Evolutionary conservation across 257 asterid genomes (phyloP).

Genomic region (Forsythia suspensa): DNA sequence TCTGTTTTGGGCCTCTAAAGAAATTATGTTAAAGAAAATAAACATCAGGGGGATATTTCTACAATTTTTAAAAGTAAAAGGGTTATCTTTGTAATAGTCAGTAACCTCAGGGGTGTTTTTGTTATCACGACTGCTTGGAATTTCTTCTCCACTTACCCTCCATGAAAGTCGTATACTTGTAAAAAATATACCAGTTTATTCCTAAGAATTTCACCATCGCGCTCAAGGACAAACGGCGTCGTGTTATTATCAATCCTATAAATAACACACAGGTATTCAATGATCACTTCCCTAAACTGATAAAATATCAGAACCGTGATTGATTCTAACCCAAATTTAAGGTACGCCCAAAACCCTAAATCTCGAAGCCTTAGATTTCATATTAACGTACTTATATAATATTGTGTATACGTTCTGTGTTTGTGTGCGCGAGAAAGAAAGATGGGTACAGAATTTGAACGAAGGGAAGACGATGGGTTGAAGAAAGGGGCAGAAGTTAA

Average conservation of each 20-base stretch:
- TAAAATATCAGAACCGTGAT: not conserved
- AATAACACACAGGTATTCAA: not conserved
- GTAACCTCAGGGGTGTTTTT: not conserved
- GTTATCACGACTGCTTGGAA: not conserved
- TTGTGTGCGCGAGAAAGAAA: not conserved
- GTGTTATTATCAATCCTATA: not conserved
- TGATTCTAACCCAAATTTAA: not conserved
- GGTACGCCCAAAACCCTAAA: not conserved
- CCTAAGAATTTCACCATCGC: not conserved
- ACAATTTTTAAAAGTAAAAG: not conserved
- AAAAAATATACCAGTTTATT: no score
- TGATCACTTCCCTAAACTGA: not conserved
- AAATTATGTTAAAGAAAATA: no score
- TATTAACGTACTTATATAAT: not conserved
- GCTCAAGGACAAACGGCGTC: not conserved
- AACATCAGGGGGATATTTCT: not conserved
- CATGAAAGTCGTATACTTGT: no score
- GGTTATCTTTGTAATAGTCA: not conserved
- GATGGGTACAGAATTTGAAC: conserved; percentile 33
- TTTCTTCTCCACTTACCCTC: no score
- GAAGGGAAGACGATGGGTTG: conserved; percentile 43
- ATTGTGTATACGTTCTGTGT: not conserved
- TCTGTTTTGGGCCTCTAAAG: no score
- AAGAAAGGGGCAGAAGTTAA: conserved; percentile 39
- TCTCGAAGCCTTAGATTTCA: not conserved